phyloP scores from a whole-genome alignment of 345 rosid species.

The Xanthoceras sorbifolium region DNA sequence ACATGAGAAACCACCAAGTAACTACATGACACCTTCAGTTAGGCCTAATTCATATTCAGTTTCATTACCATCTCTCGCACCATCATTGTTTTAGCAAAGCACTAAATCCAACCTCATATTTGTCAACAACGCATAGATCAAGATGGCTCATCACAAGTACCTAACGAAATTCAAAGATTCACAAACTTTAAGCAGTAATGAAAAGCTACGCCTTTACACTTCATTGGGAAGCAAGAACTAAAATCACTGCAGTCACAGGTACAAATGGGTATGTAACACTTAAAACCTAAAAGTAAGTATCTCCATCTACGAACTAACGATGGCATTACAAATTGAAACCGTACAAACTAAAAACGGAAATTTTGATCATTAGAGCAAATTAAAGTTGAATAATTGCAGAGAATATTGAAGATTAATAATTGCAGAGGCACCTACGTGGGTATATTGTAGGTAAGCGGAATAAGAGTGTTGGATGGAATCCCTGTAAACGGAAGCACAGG shows the following conservation, averaged over 20 bases:
- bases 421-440: conserved; percentile 68
- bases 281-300: background rate
- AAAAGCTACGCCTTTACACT: background rate
- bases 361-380: background rate
- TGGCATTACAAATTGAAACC: background rate
- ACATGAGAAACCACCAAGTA: background rate
- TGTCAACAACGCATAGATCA: too few species aligned
- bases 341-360: background rate
- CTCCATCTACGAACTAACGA: too few species aligned
- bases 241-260: background rate
- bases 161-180: background rate
- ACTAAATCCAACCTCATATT: background rate
- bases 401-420: background rate
- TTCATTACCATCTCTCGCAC: background rate
- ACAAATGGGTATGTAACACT: background rate
- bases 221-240: background rate
- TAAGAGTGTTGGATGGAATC: conserved; percentile 67
- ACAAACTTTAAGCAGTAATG: background rate
- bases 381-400: background rate
- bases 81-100: background rate
- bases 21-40: too few species aligned
- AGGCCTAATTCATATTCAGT: background rate
- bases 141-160: background rate
- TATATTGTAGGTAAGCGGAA: conserved; percentile 85
- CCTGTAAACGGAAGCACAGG: conserved; percentile 69